These are phyloP conservation scores for Myrmaecium sp. DNA, from an alignment of 2,329 filamentous ascomycete genomes.

Conservation along the genomic window DNA sequence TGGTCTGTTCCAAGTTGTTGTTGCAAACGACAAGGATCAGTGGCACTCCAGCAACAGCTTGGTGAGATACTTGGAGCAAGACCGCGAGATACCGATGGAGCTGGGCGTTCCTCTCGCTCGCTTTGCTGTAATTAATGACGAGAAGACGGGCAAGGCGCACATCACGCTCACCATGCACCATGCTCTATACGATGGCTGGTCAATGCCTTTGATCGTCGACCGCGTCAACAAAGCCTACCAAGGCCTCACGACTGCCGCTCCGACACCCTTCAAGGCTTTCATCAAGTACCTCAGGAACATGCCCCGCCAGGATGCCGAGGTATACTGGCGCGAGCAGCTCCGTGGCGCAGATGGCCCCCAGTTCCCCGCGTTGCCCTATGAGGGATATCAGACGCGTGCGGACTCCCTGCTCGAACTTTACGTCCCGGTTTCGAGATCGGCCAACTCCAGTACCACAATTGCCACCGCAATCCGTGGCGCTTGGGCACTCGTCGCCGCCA, in stretches of 20 bases:
- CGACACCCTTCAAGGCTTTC: conserved; percentile 29
- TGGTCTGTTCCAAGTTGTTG: conserved; percentile 22
- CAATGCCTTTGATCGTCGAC: conserved; percentile 16
- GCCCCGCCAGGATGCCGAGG: conserved; percentile 22
- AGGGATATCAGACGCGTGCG: conserved; percentile 28
- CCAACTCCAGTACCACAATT: conserved; percentile 25
- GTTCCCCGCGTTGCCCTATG: conserved; percentile 32
- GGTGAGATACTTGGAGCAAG: conserved; percentile 16
- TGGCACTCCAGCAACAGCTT: conserved; percentile 14
- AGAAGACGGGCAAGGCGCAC: conserved; percentile 13
- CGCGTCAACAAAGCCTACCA: conserved; percentile 15
- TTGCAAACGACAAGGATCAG: conserved; percentile 14
- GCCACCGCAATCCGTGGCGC: conserved; percentile 39
- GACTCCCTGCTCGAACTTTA: conserved; percentile 36
- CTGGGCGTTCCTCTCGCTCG: conserved; percentile 22
- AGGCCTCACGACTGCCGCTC: conserved; percentile 12
- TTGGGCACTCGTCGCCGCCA: conserved; percentile 40
- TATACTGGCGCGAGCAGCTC: conserved; percentile 32
- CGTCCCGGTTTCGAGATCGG: conserved; percentile 15
- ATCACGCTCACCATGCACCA: conserved; percentile 31
- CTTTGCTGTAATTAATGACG: conserved; percentile 17
- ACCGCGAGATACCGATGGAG: conserved; percentile 19
- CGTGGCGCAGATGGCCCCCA: conserved; percentile 28
- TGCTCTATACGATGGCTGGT: conserved; percentile 20
- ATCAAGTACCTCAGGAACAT: conserved; percentile 30